phyloP scores from a whole-genome alignment of 2,329 filamentous ascomycete genomes.

The Xylaria sp. region DNA sequence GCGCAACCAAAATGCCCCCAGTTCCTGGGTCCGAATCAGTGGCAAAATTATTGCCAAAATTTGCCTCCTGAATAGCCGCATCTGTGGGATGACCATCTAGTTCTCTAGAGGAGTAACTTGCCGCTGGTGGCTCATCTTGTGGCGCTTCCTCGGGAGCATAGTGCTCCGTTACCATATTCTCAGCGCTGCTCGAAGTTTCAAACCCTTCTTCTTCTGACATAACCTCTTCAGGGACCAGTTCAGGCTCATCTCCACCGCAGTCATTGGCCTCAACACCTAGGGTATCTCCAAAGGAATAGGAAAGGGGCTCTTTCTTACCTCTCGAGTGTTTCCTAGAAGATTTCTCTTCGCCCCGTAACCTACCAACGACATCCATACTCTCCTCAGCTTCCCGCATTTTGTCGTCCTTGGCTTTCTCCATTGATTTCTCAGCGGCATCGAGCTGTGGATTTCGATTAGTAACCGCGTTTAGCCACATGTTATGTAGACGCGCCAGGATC shows the following conservation, averaged over 20 bases:
- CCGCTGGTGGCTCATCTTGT: not conserved
- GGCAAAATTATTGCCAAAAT: not conserved
- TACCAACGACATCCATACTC: conserved; percentile 54
- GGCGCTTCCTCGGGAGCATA: not conserved
- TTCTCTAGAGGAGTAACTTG: not conserved
- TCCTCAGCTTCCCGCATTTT: conserved; percentile 44
- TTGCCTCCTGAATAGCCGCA: not conserved
- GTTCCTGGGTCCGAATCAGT: not conserved
- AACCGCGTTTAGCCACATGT: not conserved
- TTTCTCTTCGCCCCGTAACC: conserved; percentile 52
- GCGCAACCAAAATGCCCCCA: not conserved
- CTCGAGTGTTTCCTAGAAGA: conserved; percentile 48
- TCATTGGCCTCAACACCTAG: conserved; percentile 49
- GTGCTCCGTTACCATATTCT: conserved; percentile 1
- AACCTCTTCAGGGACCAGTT: conserved; percentile 37
- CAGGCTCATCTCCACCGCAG: conserved; percentile 43
- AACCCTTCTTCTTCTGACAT: conserved; percentile 16
- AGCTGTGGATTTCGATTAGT: conserved; percentile 27
- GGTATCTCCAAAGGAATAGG: conserved; percentile 48
- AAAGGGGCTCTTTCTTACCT: conserved; percentile 57
- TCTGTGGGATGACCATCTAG: not conserved
- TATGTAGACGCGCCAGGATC: conserved; percentile 27
- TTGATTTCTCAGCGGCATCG: conserved; percentile 36
- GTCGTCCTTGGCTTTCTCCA: conserved; percentile 16
- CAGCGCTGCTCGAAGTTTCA: conserved; percentile 12